Evolutionary conservation across 495 filamentous ascomycete genomes (phyloP).

Genomic region (Amphirosellinia nigrospora): DNA sequence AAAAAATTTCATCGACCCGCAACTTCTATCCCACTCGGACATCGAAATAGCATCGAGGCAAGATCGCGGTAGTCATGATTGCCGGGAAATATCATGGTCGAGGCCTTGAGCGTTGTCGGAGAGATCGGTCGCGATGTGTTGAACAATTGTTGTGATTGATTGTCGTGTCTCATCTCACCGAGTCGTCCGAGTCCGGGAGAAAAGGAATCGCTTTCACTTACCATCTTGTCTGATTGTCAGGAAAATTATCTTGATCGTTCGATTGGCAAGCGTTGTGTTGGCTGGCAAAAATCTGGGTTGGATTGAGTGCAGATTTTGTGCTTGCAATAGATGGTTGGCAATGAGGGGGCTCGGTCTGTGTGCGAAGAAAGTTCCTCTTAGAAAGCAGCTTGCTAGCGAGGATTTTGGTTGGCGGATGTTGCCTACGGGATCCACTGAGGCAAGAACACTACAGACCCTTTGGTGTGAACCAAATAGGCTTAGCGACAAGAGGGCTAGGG

Average conservation of each 20-base stretch:
- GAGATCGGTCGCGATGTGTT: slow-evolving; percentile 12
- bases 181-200: neutral
- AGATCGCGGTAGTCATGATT: neutral
- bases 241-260: slow-evolving; percentile 40
- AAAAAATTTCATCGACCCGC: neutral
- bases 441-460: slow-evolving; percentile 30
- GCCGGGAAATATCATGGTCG: neutral
- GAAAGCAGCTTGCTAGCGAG: slow-evolving; percentile 38
- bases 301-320: slow-evolving; percentile 52
- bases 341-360: slow-evolving; percentile 40
- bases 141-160: neutral
- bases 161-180: neutral
- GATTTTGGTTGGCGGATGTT: slow-evolving; percentile 37
- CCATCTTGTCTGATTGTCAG: slow-evolving; percentile 62
- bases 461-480: slow-evolving; percentile 31
- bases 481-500: slow-evolving; percentile 44
- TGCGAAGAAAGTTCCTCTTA: slow-evolving; percentile 40
- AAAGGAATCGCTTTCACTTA: slow-evolving; percentile 45
- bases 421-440: slow-evolving; percentile 34
- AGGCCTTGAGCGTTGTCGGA: neutral
- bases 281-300: slow-evolving; percentile 49
- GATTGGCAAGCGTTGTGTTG: slow-evolving; percentile 54
- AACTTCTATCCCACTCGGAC: neutral
- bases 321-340: slow-evolving; percentile 45
- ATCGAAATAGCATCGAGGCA: slow-evolving; percentile 10